Base-by-base conservation (phyloP, 2,329 filamentous ascomycete species). In the Fusarium denticulatum region DNA sequence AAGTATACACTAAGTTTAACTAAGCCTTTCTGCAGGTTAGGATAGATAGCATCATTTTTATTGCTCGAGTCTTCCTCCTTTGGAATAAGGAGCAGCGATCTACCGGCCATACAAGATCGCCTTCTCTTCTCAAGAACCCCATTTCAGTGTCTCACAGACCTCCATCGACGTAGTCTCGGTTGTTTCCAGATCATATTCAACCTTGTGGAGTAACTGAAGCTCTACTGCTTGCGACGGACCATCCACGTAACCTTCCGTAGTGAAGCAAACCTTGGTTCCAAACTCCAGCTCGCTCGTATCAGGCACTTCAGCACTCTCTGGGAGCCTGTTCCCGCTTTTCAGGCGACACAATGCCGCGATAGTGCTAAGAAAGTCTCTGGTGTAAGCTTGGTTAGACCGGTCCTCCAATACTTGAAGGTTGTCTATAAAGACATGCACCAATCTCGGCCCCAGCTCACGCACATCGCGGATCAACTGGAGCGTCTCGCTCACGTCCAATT, bases 241-340 rank as follows among this genome's bases (percentile, higher is more conserved):
- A 49, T 49, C 46, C 15, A 49, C 11, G 10, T n/a, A 32, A 1
- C 46, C 46, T 10, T n/a, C 28, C 22, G 28, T 49, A 13, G 46
- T 32, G 11, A 49, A 49, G 28, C 46, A 32, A n/a, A 49, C 13
- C 20, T 49, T 49, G 10, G 46, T 49, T 16, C 46, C 28, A 16
- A 49, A 49, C 9, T 3, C 10, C 14, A n/a, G 9, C 14, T 49
- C 28, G 28, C 5, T 30, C 10, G 13, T 16, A 49, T 49, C 28
- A 7, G 46, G 20, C 7, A 4, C 3, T 3, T 4, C 2, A 30
- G 14, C 5, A 8, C 6, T 6, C 4, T 12, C 13, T 30, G 45
- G 3, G 45, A 15, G 28, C 28, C 7, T 22, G 3, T 4, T n/a
- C 3, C 46, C 28, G 3, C 28, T 2, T 0, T 13, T 32, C 3